Percentiles rank a stretch among this genome's conserved stretches.
phyloP scores from a whole-genome alignment of 2,329 filamentous ascomycete species.

The Zymoseptoria tritici region DNA sequence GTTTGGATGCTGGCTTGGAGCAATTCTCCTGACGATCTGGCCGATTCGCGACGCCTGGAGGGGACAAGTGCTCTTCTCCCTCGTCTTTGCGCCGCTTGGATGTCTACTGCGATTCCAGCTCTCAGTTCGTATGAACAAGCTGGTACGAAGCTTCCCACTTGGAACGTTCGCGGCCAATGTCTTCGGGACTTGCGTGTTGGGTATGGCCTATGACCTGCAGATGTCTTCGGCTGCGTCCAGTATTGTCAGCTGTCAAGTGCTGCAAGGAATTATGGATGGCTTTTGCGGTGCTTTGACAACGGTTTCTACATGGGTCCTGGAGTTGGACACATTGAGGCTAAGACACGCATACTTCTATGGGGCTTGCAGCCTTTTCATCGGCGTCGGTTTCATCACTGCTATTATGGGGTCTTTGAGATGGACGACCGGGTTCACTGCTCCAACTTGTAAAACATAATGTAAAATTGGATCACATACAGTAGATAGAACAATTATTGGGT shows the following conservation, averaged over 20 bases:
- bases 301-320: conserved; percentile 36
- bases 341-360: conserved; percentile 62
- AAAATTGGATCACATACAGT: too few relatives aligned
- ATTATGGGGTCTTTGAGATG: conserved; percentile 67
- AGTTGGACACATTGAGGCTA: conserved; percentile 29
- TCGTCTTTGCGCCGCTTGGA: conserved; percentile 73
- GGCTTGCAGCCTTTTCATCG: conserved; percentile 48
- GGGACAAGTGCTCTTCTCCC: conserved; percentile 60
- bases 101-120: conserved; percentile 66
- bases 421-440: too few relatives aligned
- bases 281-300: conserved; percentile 38
- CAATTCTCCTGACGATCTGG: conserved; percentile 60
- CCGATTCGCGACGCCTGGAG: conserved; percentile 65
- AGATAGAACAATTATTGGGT: too few relatives aligned
- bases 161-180: conserved; percentile 78
- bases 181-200: conserved; percentile 62
- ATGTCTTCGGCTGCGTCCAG: conserved; percentile 41
- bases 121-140: conserved; percentile 59
- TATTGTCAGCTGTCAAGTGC: conserved; percentile 29
- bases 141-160: conserved; percentile 60
- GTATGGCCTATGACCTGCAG: conserved; percentile 67
- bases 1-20: conserved; percentile 66
- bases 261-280: conserved; percentile 37
- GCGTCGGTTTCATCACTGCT: conserved; percentile 51
- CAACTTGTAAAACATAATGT: too few relatives aligned